Base-by-base conservation (phyloP, 1,284 basidiomycete genomes). In the Irpex sp. region DNA sequence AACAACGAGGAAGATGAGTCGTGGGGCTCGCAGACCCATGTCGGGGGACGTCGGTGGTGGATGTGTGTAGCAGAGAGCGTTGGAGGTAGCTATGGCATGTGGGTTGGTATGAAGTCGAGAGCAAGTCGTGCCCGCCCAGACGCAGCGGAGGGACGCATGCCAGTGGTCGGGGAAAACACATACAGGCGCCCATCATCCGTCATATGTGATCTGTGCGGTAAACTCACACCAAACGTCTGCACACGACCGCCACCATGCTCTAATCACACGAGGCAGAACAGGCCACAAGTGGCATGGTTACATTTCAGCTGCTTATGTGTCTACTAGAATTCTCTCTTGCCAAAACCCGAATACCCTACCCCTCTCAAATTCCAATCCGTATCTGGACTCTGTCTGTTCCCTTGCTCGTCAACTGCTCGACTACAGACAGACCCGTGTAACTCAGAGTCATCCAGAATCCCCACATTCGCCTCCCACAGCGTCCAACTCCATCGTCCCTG, bases 401-500 rank as follows among this genome's bases (percentile, higher is more conserved):
- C 28, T 3, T 7, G 28, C 28, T 33, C 14, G 12, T 76, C 68
- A 0, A 79, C 81, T n/a, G 81, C 83, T 7, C 82, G 76, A 61
- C 76, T 73, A 61, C 71, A 68, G 37, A 76, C 71, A 18, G 65
- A 60, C 54, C 64, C 69, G n/a, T 62, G 62, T 28, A 51, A 18
- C 18, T 61, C 72, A 21, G 69, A 67, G 58, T 67, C 69, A 23
- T 39, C 49, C 28, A 6, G 18, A 72, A 65, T 68, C 87, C 83
- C 87, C 87, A 88, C 28, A 88, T 68, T 9, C 84, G 68, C 75
- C 67, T 87, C 83, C 87, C 87, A 88, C 33, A 88, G 68, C 8
- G 84, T 82, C 87, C 87, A 89, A 68, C 86, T 87, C 86, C 86
- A 88, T 65, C 69, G 77, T 4, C 85, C 85, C 57, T 83, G 75